Base-by-base conservation (phyloP, 495 filamentous ascomycete genomes). In the Coniosporium apollinis region DNA sequence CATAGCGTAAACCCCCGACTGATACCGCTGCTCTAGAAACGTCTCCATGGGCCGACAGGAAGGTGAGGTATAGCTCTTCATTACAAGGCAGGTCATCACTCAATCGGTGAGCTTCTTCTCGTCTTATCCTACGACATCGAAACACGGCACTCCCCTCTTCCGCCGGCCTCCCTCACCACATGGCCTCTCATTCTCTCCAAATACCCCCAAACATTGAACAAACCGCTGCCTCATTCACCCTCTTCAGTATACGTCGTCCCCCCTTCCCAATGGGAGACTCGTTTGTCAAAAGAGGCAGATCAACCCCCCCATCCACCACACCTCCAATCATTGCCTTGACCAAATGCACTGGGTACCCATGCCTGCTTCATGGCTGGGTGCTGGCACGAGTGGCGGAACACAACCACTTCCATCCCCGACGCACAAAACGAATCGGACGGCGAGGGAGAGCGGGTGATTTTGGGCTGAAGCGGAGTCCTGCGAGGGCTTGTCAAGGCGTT, bases 181-280 rank as follows among this genome's bases (percentile, higher is more conserved):
- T 13, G 13, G 13, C 24, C 24, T 26, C 24, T 26, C 24, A 8
- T 7, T 26, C 24, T 8, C 24, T 26, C 24, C 22, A 25, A 11
- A 28, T 16, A 28, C 34, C 19, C 14, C 15, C 24, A 9, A 30
- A 9, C 15, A n/a, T 26, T 13, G 24, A 8, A 8, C 24, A 26
- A 26, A 8, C 7, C 13, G 7, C 24, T 13, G 8, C 24, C 24
- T 8, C 24, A 26, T 26, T 13, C 24, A 20, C 17, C 43, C 33
- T 38, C 39, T 34, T 37, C 34, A 42, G 30, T 42, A 36, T 45
- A 41, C 39, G 38, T 45, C 33, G 38, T 45, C 38, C 30, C 26
- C 28, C 25, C n/a, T 1, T 39, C 22, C 17, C 24, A 37, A 42
- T 42, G 43, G 20, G 25, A 34, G 34, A 37, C 43, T 36, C 43